Evolutionary conservation across 139 green algal species (phyloP).

Genomic region (Micractinium conductrix): DNA sequence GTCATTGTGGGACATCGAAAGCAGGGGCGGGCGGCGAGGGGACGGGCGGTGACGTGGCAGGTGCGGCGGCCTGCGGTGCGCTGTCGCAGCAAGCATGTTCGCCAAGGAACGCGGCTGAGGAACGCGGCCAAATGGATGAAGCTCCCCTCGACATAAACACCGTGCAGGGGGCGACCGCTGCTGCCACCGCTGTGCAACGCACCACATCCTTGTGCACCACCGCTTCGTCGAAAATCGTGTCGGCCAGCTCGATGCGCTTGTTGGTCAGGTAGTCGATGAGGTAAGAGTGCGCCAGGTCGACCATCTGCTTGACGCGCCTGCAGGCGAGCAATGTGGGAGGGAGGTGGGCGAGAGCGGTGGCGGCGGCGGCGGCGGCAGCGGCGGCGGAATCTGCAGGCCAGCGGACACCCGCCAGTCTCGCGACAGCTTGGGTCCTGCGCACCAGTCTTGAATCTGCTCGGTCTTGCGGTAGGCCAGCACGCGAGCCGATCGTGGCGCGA

Average conservation of each 20-base stretch:
- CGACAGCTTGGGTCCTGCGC: background rate
- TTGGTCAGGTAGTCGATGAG: conserved; percentile 45
- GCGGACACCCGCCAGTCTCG: background rate
- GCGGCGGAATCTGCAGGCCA: background rate
- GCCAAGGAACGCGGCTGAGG: too few relatives aligned
- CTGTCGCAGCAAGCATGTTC: too few relatives aligned
- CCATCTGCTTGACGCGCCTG: conserved; percentile 43
- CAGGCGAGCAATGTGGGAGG: background rate
- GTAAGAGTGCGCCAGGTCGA: conserved; percentile 37
- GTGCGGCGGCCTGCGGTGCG: too few relatives aligned
- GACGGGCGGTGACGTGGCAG: background rate
- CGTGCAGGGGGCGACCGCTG: too few relatives aligned
- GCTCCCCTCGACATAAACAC: too few relatives aligned
- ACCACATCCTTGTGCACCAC: conserved; percentile 29
- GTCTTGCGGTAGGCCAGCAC: conserved; percentile 20
- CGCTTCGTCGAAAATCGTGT: conserved; percentile 30
- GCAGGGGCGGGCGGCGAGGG: background rate
- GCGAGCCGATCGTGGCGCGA: too few relatives aligned
- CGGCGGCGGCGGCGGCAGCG: background rate
- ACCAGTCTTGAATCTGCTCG: conserved; percentile 34
- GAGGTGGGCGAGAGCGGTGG: background rate
- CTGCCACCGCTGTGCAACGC: too few relatives aligned
- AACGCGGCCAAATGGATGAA: too few relatives aligned
- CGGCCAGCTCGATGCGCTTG: conserved; percentile 21
- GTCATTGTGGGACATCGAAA: too few relatives aligned